Evolutionary conservation across 768 basidiomycete species (phyloP).

Genomic region (Mycena vitilis): DNA sequence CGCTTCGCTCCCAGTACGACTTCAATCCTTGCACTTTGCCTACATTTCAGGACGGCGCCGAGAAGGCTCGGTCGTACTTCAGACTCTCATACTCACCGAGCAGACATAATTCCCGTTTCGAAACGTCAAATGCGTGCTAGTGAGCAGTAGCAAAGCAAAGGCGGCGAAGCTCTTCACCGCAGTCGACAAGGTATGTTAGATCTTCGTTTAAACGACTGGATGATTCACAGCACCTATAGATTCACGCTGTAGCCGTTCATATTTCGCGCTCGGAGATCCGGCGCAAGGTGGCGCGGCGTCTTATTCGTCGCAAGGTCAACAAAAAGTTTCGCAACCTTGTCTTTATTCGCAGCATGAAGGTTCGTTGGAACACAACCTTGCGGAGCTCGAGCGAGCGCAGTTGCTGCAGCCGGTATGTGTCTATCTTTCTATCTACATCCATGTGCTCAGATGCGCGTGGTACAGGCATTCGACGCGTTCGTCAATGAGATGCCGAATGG

Average conservation of each 20-base stretch:
- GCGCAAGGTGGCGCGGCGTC: slow-evolving; percentile 9
- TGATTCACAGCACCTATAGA: neutral
- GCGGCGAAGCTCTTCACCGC: neutral
- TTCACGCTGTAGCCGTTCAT: slow-evolving; percentile 1
- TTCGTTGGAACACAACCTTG: slow-evolving; percentile 31
- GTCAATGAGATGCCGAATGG: slow-evolving; percentile 12
- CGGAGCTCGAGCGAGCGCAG: slow-evolving; percentile 23
- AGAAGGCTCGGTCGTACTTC: too few species aligned
- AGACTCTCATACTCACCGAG: too few species aligned
- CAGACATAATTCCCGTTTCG: too few species aligned
- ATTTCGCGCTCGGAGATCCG: slow-evolving; percentile 27
- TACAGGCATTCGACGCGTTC: slow-evolving; percentile 27
- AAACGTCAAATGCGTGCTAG: too few species aligned
- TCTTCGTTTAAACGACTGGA: neutral
- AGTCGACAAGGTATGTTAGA: slow-evolving; percentile 4
- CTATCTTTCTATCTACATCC: too few species aligned
- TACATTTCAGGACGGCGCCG: too few species aligned
- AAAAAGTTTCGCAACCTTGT: slow-evolving; percentile 23
- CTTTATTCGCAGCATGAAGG: slow-evolving; percentile 28
- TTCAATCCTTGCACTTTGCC: too few species aligned
- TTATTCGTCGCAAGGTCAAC: slow-evolving; percentile 18
- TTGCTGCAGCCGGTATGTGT: slow-evolving; percentile 14
- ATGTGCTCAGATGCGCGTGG: neutral
- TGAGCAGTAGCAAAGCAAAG: neutral
- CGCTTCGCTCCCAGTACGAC: too few species aligned